Conservation (phyloP, 495 filamentous ascomycete species). For the Stereocaulon alpinum region DNA sequence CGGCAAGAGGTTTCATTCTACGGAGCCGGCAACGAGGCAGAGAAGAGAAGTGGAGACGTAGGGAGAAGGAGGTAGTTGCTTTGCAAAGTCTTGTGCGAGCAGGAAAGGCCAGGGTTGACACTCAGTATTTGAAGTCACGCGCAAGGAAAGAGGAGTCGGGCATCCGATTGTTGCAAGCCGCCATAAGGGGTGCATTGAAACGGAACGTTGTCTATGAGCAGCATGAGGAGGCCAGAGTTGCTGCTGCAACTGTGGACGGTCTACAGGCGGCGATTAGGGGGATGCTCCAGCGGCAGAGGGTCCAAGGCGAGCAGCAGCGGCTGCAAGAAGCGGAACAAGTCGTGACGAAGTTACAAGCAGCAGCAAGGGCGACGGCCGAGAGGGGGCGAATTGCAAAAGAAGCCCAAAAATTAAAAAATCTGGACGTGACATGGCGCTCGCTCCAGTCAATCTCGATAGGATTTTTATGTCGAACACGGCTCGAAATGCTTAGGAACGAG, state of each 20-base stretch:
- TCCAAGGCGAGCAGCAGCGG: constrained; percentile 24
- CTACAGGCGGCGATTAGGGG: constrained; percentile 68
- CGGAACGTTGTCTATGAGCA: constrained; percentile 38
- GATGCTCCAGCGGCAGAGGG: constrained; percentile 28
- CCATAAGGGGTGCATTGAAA: constrained; percentile 49
- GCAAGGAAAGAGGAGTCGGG: constrained; percentile 48
- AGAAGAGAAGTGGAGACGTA: constrained; percentile 57
- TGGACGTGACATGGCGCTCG: constrained; percentile 33
- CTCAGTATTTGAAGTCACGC: constrained; percentile 51
- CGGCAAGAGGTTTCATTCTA: constrained; percentile 66
- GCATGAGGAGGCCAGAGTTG: constrained; percentile 36
- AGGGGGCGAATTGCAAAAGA: constrained; percentile 15
- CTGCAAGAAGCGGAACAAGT: constrained; percentile 22
- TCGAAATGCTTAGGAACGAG: constrained; percentile 24
- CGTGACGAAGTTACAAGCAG: constrained; percentile 34
- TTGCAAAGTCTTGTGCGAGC: constrained; percentile 82
- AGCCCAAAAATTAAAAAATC: constrained; percentile 29
- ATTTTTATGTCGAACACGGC: constrained; percentile 33
- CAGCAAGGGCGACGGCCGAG: constrained; percentile 17
- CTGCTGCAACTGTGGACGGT: constrained; percentile 40
- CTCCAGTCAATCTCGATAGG: constrained; percentile 44
- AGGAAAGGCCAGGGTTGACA: constrained; percentile 58
- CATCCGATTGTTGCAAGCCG: constrained; percentile 49
- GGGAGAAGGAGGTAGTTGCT: constrained; percentile 58
- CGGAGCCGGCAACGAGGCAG: constrained; percentile 51